These are phyloP conservation scores for Drechslerella dactyloides DNA, from an alignment of 2,329 filamentous ascomycete genomes.

Conservation along the genomic window DNA sequence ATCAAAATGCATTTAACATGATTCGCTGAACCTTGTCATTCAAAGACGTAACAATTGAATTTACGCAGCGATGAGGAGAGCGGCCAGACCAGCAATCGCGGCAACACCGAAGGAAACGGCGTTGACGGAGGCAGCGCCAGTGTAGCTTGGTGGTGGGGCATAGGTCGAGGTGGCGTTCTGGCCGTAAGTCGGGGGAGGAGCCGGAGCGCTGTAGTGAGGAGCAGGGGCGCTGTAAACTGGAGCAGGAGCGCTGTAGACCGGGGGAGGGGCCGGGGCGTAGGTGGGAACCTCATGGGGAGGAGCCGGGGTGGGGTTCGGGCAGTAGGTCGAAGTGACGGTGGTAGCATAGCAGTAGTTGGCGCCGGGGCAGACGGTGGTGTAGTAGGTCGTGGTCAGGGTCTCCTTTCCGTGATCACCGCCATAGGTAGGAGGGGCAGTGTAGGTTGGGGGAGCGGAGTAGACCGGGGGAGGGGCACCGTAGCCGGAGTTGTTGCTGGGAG, in stretches of 20 bases:
- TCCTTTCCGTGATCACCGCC: slow-evolving; percentile 13
- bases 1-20: slow-evolving; percentile 48
- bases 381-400: slow-evolving; percentile 41
- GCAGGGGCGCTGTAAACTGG: too few relatives aligned
- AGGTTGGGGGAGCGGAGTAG: slow-evolving; percentile 13
- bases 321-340: slow-evolving; percentile 44
- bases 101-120: slow-evolving; percentile 48
- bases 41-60: slow-evolving; percentile 49
- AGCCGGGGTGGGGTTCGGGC: slow-evolving; percentile 20
- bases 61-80: slow-evolving; percentile 51
- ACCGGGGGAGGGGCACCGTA: slow-evolving; percentile 9
- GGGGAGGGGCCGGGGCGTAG: slow-evolving; percentile 17
- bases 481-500: slow-evolving; percentile 1
- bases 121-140: slow-evolving; percentile 48
- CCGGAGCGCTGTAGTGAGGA: too few relatives aligned
- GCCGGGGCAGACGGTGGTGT: slow-evolving; percentile 48
- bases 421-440: slow-evolving; percentile 12
- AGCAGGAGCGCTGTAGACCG: slow-evolving; percentile 7
- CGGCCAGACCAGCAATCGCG: slow-evolving; percentile 46
- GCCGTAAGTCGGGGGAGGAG: slow-evolving; percentile 24
- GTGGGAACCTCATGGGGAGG: slow-evolving; percentile 2
- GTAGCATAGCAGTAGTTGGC: slow-evolving; percentile 47
- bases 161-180: slow-evolving; percentile 30
- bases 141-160: slow-evolving; percentile 48
- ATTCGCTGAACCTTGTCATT: slow-evolving; percentile 49